phyloP scores from a whole-genome alignment of 116 monocot genomes.

The Posidonia oceanica region DNA sequence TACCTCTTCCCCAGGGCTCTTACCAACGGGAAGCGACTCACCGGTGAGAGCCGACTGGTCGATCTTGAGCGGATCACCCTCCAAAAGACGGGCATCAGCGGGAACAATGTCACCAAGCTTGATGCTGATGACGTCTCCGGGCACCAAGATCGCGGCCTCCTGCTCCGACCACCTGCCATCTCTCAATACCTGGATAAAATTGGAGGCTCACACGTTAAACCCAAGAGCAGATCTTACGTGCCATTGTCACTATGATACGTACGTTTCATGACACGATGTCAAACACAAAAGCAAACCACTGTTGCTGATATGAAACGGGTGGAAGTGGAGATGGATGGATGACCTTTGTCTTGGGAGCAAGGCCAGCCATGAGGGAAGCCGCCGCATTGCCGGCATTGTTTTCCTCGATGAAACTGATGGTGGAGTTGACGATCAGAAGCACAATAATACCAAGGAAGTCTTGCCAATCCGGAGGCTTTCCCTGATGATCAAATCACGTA shows the following conservation, averaged over 20 bases:
- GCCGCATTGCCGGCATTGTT: slow-evolving; percentile 18
- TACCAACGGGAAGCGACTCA: slow-evolving; percentile 13
- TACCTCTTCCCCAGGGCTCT: slow-evolving; percentile 6
- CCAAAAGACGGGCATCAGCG: slow-evolving; percentile 13
- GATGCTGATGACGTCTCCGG: too few relatives aligned
- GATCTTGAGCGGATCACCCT: slow-evolving; percentile 17
- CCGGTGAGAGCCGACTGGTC: slow-evolving; percentile 16
- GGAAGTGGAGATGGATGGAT: too few relatives aligned
- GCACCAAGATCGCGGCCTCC: too few relatives aligned
- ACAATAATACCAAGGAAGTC: slow-evolving; percentile 11
- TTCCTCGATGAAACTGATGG: slow-evolving; percentile 19
- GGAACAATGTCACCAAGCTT: too few relatives aligned
- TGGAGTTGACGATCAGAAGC: slow-evolving; percentile 16
- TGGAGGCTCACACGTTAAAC: not conserved
- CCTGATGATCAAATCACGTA: too few relatives aligned
- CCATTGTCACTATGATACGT: too few relatives aligned
- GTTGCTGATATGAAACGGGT: too few relatives aligned
- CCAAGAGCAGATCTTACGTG: too few relatives aligned
- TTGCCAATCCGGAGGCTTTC: too few relatives aligned
- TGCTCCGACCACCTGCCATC: slow-evolving; percentile 10
- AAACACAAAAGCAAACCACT: too few relatives aligned
- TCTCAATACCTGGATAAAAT: slow-evolving; percentile 2
- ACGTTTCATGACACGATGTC: too few relatives aligned
- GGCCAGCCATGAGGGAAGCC: slow-evolving; percentile 14
- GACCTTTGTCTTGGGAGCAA: slow-evolving; percentile 20